phyloP scores from a whole-genome alignment of 495 filamentous ascomycete species.

The Hyaloscypha finlandica region DNA sequence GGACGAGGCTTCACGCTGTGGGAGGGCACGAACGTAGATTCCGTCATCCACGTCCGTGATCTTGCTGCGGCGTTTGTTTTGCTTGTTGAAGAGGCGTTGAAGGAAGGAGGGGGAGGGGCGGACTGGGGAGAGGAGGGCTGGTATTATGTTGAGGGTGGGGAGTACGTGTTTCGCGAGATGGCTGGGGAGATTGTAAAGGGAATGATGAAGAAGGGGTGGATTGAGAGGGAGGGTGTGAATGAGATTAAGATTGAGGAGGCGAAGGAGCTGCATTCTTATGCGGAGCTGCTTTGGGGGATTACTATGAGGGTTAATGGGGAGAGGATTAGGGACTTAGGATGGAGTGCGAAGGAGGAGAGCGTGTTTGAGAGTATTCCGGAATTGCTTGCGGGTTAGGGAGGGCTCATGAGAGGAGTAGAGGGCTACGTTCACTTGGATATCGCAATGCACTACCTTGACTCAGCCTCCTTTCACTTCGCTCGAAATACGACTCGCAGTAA shows the following conservation, averaged over 20 bases:
- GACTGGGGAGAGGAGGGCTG: neutral
- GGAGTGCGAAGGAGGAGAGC: neutral
- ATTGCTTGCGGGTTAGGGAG: neutral
- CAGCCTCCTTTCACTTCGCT: no score
- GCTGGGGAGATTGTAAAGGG: neutral
- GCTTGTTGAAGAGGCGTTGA: neutral
- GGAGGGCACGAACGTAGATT: conserved; percentile 12
- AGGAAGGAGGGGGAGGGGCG: neutral
- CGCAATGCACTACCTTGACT: no score
- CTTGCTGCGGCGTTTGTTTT: neutral
- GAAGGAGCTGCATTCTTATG: neutral
- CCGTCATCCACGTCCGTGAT: neutral
- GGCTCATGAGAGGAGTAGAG: no score
- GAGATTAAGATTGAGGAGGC: neutral
- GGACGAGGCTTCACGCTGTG: conserved; percentile 20
- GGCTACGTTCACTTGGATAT: no score
- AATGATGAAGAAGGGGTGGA: neutral
- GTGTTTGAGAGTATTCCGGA: neutral
- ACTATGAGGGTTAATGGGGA: neutral
- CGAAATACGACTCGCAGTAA: no score
- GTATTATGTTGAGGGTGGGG: neutral
- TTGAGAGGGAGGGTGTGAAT: neutral
- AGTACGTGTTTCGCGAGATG: neutral
- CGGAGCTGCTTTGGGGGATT: neutral
- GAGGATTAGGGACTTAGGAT: neutral